Evolutionary conservation across 176 grass and related monocot species (phyloP).

Genomic region (Hsuehochloa calcarea): DNA sequence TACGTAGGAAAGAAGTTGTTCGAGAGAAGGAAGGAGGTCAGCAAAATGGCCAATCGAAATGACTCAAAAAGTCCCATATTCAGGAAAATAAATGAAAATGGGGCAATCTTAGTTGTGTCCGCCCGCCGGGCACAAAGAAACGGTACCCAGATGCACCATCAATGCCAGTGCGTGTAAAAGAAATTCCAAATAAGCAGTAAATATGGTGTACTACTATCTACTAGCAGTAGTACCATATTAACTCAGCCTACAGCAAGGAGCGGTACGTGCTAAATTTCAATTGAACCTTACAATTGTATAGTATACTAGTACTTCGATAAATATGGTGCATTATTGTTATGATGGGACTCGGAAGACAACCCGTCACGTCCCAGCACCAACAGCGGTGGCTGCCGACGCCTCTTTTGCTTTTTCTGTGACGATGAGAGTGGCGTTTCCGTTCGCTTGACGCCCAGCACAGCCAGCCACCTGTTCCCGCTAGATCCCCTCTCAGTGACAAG

Average conservation of each 20-base stretch:
- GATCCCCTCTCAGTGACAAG: neutral
- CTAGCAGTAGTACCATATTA: neutral
- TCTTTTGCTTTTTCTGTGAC: neutral
- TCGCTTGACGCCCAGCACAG: neutral
- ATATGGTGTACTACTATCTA: neutral
- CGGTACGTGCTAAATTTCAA: neutral
- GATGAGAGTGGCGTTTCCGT: neutral
- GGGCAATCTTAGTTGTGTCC: neutral
- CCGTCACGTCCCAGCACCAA: neutral
- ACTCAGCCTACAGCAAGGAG: neutral
- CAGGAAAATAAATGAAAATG: neutral
- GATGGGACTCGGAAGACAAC: slow-evolving; percentile 17
- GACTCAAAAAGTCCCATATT: neutral
- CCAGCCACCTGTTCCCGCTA: neutral
- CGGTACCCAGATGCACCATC: neutral
- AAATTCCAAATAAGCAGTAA: neutral
- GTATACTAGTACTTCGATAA: neutral
- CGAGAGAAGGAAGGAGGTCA: neutral
- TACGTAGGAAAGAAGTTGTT: neutral
- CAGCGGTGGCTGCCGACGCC: neutral
- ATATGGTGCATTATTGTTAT: slow-evolving; percentile 15
- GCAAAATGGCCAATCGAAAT: neutral
- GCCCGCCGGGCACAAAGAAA: slow-evolving; percentile 20
- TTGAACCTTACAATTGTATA: neutral
- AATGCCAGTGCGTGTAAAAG: neutral